A percentile compares a stretch with the other conserved stretches of the same genome.
These are phyloP conservation scores for Anthoceros angustus DNA, from an alignment of 225 moss, liverwort and hornwort species.

Conservation along the genomic window DNA sequence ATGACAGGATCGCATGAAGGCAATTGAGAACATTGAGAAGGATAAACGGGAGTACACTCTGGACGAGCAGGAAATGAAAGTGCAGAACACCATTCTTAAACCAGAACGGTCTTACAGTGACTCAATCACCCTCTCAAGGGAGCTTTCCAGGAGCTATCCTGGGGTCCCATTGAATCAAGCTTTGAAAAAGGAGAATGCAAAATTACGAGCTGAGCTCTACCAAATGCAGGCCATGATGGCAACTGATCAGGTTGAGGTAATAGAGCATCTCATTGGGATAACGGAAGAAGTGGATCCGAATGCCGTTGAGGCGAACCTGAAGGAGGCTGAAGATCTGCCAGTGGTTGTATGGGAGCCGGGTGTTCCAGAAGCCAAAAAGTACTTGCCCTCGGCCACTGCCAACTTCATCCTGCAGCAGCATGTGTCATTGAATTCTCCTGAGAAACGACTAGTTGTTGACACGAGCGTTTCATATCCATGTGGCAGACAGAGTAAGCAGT, in stretches of 20 bases:
- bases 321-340: not conserved
- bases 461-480: too few relatives aligned
- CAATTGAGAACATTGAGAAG: conserved; percentile 53
- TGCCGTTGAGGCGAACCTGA: conserved; percentile 8
- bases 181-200: conserved; percentile 64
- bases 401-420: too few relatives aligned
- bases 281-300: conserved; percentile 48
- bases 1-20: conserved; percentile 82
- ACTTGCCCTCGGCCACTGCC: not conserved
- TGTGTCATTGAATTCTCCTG: too few relatives aligned
- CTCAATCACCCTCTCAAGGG: conserved; percentile 47
- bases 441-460: too few relatives aligned
- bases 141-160: conserved; percentile 71
- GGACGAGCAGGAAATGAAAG: conserved; percentile 63
- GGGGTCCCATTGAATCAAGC: conserved; percentile 52
- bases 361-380: not conserved
- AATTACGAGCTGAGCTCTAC: conserved; percentile 62
- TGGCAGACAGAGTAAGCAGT: too few relatives aligned
- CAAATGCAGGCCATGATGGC: conserved; percentile 52
- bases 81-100: conserved; percentile 54
- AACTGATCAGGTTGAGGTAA: conserved; percentile 53
- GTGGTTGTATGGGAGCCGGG: not conserved
- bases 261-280: conserved; percentile 75
- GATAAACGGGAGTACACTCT: conserved; percentile 70
- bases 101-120: conserved; percentile 53